phyloP scores from a whole-genome alignment of 1,139 yeast species.

The Suzukiozyma palmioleophila region DNA sequence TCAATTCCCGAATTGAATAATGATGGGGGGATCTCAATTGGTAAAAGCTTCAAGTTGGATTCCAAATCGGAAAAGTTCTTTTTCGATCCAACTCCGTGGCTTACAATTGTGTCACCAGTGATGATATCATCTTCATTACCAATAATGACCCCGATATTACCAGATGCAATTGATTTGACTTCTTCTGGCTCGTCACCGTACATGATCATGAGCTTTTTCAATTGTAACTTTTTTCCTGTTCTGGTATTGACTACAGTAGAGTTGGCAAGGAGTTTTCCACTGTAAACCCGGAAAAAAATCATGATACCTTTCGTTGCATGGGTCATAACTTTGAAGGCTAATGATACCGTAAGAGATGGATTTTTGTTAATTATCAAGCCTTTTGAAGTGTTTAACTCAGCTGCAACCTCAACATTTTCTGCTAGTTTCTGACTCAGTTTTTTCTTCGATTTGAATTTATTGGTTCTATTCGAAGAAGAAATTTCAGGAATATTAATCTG shows the following conservation, averaged over 20 bases:
- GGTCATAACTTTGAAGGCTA: conserved; percentile 87
- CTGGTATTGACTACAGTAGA: conserved; percentile 63
- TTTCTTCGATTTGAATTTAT: conserved; percentile 12
- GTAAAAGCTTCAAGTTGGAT: conserved; percentile 53
- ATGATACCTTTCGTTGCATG: conserved; percentile 81
- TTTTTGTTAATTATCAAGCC: conserved; percentile 56
- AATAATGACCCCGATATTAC: conserved; percentile 87
- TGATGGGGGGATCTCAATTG: conserved; percentile 87
- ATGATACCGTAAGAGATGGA: conserved; percentile 62
- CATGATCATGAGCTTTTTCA: conserved; percentile 73
- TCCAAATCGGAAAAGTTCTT: conserved; percentile 52
- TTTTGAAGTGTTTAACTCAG: conserved; percentile 30
- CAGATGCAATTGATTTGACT: conserved; percentile 57
- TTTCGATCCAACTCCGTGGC: conserved; percentile 38
- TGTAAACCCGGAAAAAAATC: conserved; percentile 84
- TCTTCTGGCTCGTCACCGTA: conserved; percentile 84
- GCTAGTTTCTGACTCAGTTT: conserved; percentile 7
- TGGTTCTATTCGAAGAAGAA: conserved; percentile 12
- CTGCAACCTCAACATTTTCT: conserved; percentile 24
- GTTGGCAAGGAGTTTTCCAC: conserved; percentile 67
- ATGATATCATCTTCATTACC: conserved; percentile 67
- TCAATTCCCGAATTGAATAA: conserved; percentile 84
- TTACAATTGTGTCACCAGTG: conserved; percentile 87
- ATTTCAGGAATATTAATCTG: conserved; percentile 61
- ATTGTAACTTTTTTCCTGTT: conserved; percentile 61